A percentile compares a stretch with the other conserved stretches of the same genome.
Conservation (phyloP, 768 basidiomycete genomes). For the Leccinum rimulosum region DNA sequence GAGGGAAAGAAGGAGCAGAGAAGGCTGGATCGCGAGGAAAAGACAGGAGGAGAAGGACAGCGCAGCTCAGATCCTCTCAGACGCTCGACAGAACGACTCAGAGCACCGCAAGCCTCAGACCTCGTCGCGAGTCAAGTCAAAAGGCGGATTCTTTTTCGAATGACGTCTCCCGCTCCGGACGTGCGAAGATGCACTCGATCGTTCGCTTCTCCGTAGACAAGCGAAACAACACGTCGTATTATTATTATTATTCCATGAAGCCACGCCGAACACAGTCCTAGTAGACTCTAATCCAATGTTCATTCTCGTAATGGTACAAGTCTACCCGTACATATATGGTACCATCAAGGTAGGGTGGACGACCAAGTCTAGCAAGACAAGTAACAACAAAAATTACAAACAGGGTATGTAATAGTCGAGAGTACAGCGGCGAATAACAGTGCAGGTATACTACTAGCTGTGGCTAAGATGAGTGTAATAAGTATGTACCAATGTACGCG, state of each 20-base stretch:
- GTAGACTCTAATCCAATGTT: slow-evolving; percentile 7
- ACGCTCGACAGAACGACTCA: slow-evolving; percentile 13
- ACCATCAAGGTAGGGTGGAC: slow-evolving; percentile 7
- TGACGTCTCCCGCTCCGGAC: slow-evolving; percentile 23
- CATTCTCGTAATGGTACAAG: slow-evolving; percentile 8
- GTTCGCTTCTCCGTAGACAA: slow-evolving; percentile 1
- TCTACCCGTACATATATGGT: slow-evolving; percentile 2
- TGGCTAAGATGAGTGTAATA: slow-evolving; percentile 1
- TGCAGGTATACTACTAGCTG: slow-evolving; percentile 8
- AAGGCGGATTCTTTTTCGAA: slow-evolving; percentile 43
- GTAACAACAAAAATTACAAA: slow-evolving; percentile 7
- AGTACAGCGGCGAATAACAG: slow-evolving; percentile 12
- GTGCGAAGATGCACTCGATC: slow-evolving; percentile 10
- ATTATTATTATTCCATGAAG: background rate
- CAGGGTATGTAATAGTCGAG: slow-evolving; percentile 11
- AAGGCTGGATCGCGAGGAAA: slow-evolving; percentile 36
- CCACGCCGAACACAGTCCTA: background rate
- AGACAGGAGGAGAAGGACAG: slow-evolving; percentile 42
- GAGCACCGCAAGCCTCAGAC: slow-evolving; percentile 9
- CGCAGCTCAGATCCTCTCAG: slow-evolving; percentile 35
- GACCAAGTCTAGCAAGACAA: slow-evolving; percentile 1
- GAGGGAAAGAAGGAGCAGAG: slow-evolving; percentile 47
- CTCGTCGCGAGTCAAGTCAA: slow-evolving; percentile 26
- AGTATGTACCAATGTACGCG: slow-evolving; percentile 7
- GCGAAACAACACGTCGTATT: slow-evolving; percentile 4